Conservation (phyloP, 345 rosid genomes). For the Lepidium aucheri region DNA sequence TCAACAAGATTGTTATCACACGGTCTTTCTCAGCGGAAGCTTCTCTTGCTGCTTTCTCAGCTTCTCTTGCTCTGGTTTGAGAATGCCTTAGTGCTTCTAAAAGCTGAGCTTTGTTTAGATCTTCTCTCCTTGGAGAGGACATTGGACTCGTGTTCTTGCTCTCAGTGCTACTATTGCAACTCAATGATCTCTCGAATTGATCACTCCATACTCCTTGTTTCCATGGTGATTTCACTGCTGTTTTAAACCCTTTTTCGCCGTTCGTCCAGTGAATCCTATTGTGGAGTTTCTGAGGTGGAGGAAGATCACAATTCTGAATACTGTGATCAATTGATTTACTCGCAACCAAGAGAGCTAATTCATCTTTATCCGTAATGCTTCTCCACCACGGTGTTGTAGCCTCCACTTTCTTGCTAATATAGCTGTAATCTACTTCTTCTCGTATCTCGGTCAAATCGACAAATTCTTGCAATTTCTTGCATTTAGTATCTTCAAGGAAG, state of each 20-base stretch:
- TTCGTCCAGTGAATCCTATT: conserved; percentile 15
- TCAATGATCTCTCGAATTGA: conserved; percentile 33
- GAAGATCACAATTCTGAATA: conserved; percentile 83
- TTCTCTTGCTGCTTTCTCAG: conserved; percentile 70
- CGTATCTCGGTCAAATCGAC: conserved; percentile 31
- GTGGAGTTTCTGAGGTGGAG: conserved; percentile 57
- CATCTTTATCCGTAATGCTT: conserved; percentile 46
- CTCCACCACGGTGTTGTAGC: conserved; percentile 79
- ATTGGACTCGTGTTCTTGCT: conserved; percentile 22
- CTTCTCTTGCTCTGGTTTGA: conserved; percentile 96
- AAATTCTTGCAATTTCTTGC: conserved; percentile 31
- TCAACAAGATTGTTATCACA: conserved; percentile 59
- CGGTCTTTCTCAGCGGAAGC: conserved; percentile 81
- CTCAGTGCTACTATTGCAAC: conserved; percentile 20
- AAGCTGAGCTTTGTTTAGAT: conserved; percentile 62
- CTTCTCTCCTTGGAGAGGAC: conserved; percentile 29
- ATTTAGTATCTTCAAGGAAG: conserved; percentile 19
- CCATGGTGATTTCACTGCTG: conserved; percentile 2
- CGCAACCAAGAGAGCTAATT: conserved; percentile 76
- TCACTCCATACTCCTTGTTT: conserved; percentile 21
- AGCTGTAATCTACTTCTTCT: conserved; percentile 28
- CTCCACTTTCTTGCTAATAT: neutral
- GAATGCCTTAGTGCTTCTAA: conserved; percentile 90
- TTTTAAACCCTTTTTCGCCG: conserved; percentile 13
- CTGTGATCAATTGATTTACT: conserved; percentile 50